These are phyloP conservation scores for Symbiodinium pilosum DNA, from an alignment of 73 alveolate species.

Conservation along the genomic window DNA sequence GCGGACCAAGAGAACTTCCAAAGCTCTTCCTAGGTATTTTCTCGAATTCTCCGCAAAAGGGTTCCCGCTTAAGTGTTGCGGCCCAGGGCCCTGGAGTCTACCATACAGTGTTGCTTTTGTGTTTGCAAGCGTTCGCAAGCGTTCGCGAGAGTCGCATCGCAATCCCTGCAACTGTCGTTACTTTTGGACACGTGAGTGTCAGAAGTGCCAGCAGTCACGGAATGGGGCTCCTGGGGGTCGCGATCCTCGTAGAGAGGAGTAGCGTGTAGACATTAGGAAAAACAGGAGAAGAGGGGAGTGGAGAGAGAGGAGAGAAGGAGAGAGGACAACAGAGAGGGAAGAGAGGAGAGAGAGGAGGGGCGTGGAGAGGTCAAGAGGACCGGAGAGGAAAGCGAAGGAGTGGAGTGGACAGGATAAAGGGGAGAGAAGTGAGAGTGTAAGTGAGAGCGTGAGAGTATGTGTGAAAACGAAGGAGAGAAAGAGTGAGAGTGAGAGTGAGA, in stretches of 20 bases:
- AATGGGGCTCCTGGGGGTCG: background rate
- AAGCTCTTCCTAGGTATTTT: background rate
- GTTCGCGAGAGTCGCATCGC: no score
- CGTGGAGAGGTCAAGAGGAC: background rate
- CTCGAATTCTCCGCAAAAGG: no score
- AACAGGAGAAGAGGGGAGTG: background rate
- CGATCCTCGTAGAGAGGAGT: background rate
- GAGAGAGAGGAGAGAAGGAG: background rate
- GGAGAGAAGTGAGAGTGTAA: background rate
- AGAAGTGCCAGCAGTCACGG: background rate
- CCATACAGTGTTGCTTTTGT: no score
- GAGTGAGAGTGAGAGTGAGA: background rate
- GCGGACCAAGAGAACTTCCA: background rate
- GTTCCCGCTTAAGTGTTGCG: no score
- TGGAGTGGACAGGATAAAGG: background rate
- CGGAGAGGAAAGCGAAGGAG: background rate
- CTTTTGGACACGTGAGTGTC: background rate
- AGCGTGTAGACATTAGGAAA: no score
- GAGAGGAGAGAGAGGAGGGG: background rate
- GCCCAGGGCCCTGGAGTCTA: no score
- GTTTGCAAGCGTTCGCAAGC: no score
- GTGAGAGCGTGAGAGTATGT: background rate
- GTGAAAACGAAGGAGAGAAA: background rate
- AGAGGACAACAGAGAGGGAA: background rate
- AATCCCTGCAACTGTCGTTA: background rate